A percentile compares a stretch with the other conserved stretches of the same genome.
Conservation (phyloP, 345 rosid genomes). For the Eutrema japonicum region DNA sequence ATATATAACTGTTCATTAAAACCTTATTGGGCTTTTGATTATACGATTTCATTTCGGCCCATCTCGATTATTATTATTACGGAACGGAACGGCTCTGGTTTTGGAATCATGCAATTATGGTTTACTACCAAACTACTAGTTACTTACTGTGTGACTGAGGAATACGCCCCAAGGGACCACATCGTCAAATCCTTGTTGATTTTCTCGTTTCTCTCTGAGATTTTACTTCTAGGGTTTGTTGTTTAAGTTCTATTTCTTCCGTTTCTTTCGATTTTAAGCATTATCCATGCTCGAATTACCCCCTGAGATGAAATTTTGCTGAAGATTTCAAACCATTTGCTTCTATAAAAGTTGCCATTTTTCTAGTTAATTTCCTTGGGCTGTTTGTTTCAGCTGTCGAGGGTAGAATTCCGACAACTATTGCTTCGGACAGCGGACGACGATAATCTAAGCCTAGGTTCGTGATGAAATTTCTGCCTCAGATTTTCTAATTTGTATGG, state of each 20-base stretch:
- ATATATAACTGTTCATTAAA: too few relatives aligned
- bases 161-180: not conserved
- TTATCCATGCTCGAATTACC: not conserved
- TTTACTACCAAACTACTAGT: not conserved
- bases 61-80: not conserved
- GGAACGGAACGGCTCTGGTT: slow-evolving; percentile 16
- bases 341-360: slow-evolving; percentile 12
- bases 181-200: too few relatives aligned
- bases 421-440: not conserved
- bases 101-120: not conserved
- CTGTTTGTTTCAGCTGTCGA: slow-evolving; percentile 5
- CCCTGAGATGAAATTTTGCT: not conserved
- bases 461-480: not conserved
- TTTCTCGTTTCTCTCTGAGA: not conserved
- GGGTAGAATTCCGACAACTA: not conserved
- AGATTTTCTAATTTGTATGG: not conserved
- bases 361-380: not conserved
- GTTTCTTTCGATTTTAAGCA: not conserved
- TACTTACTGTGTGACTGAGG: not conserved
- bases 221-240: not conserved
- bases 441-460: not conserved
- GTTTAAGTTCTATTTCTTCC: not conserved
- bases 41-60: too few relatives aligned
- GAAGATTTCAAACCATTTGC: not conserved
- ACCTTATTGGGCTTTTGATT: too few relatives aligned